These are phyloP conservation scores for Phaffia australis DNA, from an alignment of 768 basidiomycete species.

Conservation along the genomic window DNA sequence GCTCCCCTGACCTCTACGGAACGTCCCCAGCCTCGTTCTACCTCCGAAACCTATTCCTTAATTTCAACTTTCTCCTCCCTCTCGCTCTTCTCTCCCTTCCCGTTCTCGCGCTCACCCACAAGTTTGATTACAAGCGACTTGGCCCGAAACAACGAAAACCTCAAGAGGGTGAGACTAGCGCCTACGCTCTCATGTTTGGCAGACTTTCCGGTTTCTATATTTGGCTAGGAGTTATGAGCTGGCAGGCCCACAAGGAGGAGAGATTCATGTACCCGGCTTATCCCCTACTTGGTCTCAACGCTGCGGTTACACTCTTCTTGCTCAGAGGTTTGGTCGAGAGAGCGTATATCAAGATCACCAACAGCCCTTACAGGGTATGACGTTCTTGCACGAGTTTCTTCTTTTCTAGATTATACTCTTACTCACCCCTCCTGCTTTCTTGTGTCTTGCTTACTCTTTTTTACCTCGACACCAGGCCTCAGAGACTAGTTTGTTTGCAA, in stretches of 20 bases:
- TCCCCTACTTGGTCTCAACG: conserved; percentile 84
- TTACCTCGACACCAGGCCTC: conserved; percentile 51
- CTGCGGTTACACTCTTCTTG: conserved; percentile 75
- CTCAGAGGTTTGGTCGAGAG: conserved; percentile 76
- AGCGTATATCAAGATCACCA: conserved; percentile 60
- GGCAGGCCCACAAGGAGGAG: conserved; percentile 92
- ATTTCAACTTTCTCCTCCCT: conserved; percentile 79
- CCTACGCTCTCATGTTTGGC: conserved; percentile 62
- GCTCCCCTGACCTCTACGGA: conserved; percentile 88
- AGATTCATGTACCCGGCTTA: conserved; percentile 97
- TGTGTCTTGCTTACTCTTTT: neutral
- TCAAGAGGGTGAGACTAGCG: conserved; percentile 45
- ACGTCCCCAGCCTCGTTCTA: conserved; percentile 81
- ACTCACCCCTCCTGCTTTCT: neutral
- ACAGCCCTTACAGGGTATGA: conserved; percentile 73
- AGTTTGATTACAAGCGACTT: conserved; percentile 60
- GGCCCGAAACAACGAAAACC: conserved; percentile 49
- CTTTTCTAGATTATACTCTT: no score
- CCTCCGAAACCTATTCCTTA: conserved; percentile 74
- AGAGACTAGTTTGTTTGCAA: conserved; percentile 60
- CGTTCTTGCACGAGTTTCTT: neutral
- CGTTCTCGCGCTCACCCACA: conserved; percentile 59
- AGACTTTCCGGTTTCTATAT: conserved; percentile 81
- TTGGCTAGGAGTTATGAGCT: conserved; percentile 70
- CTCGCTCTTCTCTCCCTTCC: conserved; percentile 75